Evolutionary conservation across 139 green algal species (phyloP), one percentile per base, ranked within the genome.

Genomic region (Picochlorum sp.): DNA sequence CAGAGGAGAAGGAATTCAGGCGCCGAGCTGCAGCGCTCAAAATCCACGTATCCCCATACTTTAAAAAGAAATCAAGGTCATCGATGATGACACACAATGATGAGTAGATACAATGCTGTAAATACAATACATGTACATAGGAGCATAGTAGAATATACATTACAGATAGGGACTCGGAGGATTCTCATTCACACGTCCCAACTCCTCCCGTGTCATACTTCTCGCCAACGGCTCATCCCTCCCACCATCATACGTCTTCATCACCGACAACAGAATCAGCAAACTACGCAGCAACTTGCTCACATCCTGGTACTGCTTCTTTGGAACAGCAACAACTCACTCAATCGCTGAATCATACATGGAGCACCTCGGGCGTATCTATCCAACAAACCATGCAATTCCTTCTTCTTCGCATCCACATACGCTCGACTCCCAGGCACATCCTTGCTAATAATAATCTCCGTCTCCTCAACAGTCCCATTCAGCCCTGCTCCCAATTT

Each of bases 331-430:
- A 91, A 59, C 45, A 92, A 52, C 67, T 92, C 85, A 28, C 77
- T 84, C 3, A 92, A 69, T 4, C 85, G 76, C 70, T 92, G 85
- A 54, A 90, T 61, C 2, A 85, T 92, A 76, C 85, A 92, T 4
- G 85, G 85, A 1, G 81, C 68, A 2, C 77, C 69, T 10, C 34
- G 1, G 51, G 60, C 6, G 44, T 52, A 63, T 79, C 44, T 38
- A 5, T 68, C 59, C 26, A 89, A 58, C 15, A 79, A 49, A 2
- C 16, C 30, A 5, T 72, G 67, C 1, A 77, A 77, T 16, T 61
- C 65, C 5, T 74, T 34, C 3, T 81, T 79, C 11, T 79, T 81
- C 8, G 81, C 71, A 41, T 59, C 23, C 26, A 61, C 64, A 51
- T 70, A 52, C 30, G 15, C 56, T 47, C 20, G 11, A 23, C 18